Conservation (phyloP, 2,329 filamentous ascomycete genomes). For the Zalaria obscura region DNA sequence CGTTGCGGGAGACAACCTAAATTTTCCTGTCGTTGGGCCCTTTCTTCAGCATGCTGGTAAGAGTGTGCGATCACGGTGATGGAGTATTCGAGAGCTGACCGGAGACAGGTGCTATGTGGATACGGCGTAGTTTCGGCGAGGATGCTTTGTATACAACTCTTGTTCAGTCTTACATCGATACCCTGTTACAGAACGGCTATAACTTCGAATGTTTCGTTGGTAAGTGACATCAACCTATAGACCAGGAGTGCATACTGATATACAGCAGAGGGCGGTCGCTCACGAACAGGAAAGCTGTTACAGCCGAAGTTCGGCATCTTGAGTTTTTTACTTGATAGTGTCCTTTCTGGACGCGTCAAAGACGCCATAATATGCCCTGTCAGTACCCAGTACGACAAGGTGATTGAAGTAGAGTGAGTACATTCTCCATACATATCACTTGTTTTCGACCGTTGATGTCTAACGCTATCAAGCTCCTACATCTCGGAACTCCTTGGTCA, state of each 20-base stretch:
- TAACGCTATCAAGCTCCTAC: constrained; percentile 46
- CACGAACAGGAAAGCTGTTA: constrained; percentile 82
- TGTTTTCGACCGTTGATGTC: background rate
- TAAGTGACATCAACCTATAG: background rate
- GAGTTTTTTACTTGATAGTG: constrained; percentile 78
- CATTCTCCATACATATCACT: background rate
- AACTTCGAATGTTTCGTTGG: constrained; percentile 91
- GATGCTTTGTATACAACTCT: constrained; percentile 80
- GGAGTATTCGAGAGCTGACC: background rate
- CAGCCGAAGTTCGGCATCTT: constrained; percentile 93
- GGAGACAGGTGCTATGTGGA: constrained; percentile 69
- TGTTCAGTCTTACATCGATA: constrained; percentile 95
- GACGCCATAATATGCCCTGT: constrained; percentile 92
- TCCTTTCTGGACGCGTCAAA: constrained; percentile 74
- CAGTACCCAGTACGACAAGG: constrained; percentile 96
- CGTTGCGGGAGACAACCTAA: constrained; percentile 90
- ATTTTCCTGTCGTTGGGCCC: constrained; percentile 76
- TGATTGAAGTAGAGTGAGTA: constrained; percentile 73
- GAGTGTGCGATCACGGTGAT: constrained; percentile 4
- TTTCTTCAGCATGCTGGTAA: constrained; percentile 83
- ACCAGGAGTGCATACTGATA: too few species aligned
- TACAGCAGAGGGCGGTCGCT: constrained; percentile 71
- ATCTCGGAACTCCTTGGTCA: constrained; percentile 86
- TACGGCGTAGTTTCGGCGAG: constrained; percentile 80
- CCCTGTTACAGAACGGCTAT: constrained; percentile 73